Evolutionary conservation across 2,329 filamentous ascomycete genomes (phyloP).

Genomic region (Colletotrichum agaves): DNA sequence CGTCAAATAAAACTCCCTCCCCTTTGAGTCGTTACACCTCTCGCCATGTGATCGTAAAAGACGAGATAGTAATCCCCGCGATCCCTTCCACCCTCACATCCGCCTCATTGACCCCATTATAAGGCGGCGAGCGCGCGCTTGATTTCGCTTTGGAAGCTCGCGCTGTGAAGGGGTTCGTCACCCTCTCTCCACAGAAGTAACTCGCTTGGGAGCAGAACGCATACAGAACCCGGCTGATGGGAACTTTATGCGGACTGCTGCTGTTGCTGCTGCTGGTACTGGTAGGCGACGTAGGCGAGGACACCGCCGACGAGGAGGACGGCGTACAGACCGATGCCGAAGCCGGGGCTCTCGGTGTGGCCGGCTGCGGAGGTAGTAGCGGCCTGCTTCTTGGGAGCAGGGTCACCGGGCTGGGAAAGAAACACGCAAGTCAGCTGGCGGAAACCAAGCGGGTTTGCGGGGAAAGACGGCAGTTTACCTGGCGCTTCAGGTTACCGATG

Average conservation of each 20-base stretch:
- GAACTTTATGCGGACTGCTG: conserved; percentile 41
- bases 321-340: conserved; percentile 85
- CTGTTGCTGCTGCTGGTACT: conserved; percentile 78
- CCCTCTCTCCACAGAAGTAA: not conserved
- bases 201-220: not conserved
- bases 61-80: not conserved
- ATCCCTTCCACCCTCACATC: not conserved
- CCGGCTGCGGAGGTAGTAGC: conserved; percentile 61
- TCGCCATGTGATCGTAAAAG: not conserved
- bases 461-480: conserved; percentile 64
- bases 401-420: conserved; percentile 75
- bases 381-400: conserved; percentile 71
- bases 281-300: conserved; percentile 83
- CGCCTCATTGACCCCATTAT: not conserved
- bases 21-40: conserved; percentile 11
- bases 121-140: conserved; percentile 11
- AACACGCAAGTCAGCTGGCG: conserved; percentile 39
- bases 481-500: conserved; percentile 82
- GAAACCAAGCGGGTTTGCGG: not conserved
- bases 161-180: not conserved
- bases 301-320: conserved; percentile 81
- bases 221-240: not conserved
- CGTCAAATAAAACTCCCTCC: conserved; percentile 6
- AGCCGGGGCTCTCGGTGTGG: conserved; percentile 61
- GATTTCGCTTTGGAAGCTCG: conserved; percentile 2